phyloP scores from a whole-genome alignment of 257 asterid species.

The Nicotiana obtusifolia region DNA sequence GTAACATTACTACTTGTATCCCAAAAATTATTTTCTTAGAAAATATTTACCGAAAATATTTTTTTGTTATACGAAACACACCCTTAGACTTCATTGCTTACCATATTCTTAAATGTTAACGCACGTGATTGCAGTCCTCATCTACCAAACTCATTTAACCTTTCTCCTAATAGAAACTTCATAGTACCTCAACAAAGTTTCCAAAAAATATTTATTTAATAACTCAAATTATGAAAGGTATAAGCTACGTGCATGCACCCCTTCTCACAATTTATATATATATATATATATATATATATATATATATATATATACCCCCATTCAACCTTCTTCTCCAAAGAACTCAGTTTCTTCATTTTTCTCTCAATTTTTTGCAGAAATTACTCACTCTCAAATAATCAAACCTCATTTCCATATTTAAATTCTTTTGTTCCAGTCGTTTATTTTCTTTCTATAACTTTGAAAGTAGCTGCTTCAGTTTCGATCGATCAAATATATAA shows the following conservation, averaged over 20 bases:
- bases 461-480: too few species aligned
- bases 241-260: neutral
- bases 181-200: neutral
- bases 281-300: neutral
- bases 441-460: too few species aligned
- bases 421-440: too few species aligned
- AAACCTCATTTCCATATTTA: neutral
- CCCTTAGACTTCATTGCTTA: too few species aligned
- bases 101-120: neutral
- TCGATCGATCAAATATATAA: too few species aligned
- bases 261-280: neutral
- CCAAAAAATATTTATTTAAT: neutral
- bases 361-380: neutral
- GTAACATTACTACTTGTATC: too few species aligned
- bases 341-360: neutral
- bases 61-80: too few species aligned
- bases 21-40: too few species aligned
- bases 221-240: neutral
- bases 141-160: too few species aligned
- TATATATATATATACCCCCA: too few species aligned
- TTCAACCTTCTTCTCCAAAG: neutral
- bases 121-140: neutral
- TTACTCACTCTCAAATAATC: neutral
- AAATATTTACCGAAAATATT: too few species aligned
- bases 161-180: too few species aligned